Conservation (phyloP, 2,329 filamentous ascomycete species). For the Phaeophleospora eucalypticola region DNA sequence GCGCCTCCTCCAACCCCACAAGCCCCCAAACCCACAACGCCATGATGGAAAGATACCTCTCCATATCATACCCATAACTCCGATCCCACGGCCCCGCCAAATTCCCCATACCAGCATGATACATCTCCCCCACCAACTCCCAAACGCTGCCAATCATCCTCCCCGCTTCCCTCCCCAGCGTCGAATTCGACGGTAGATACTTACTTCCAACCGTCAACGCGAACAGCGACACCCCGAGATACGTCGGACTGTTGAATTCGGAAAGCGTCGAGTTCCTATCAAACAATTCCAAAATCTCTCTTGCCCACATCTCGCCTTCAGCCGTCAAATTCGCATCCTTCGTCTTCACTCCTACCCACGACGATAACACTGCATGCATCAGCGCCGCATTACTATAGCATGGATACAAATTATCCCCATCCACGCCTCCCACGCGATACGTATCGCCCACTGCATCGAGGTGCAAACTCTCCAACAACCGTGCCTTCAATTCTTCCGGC, state of each 20-base stretch:
- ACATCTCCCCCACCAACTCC: slow-evolving; percentile 48
- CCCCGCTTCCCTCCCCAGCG: slow-evolving; percentile 51
- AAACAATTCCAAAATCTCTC: slow-evolving; percentile 56
- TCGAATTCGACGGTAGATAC: slow-evolving; percentile 52
- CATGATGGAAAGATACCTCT: slow-evolving; percentile 56
- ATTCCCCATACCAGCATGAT: slow-evolving; percentile 57
- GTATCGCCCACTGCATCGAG: slow-evolving; percentile 57
- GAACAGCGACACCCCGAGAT: slow-evolving; percentile 58
- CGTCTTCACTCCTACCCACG: slow-evolving; percentile 55
- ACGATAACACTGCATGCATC: slow-evolving; percentile 60
- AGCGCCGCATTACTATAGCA: slow-evolving; percentile 58
- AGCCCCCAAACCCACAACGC: slow-evolving; percentile 57
- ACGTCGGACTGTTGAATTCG: slow-evolving; percentile 61
- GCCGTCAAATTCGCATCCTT: slow-evolving; percentile 57
- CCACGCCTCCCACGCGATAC: slow-evolving; percentile 58
- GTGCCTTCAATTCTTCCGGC: slow-evolving; percentile 34
- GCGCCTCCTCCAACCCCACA: slow-evolving; percentile 45
- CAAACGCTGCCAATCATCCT: slow-evolving; percentile 55
- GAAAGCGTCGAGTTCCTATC: slow-evolving; percentile 54
- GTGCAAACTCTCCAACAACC: slow-evolving; percentile 52
- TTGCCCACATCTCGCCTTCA: slow-evolving; percentile 54
- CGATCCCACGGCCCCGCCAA: slow-evolving; percentile 63
- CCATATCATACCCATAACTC: slow-evolving; percentile 62
- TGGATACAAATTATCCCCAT: slow-evolving; percentile 59
- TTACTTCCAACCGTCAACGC: slow-evolving; percentile 58